Base-by-base conservation (phyloP, 176 grass and related monocot species). In the Bonia amplexicaulis region DNA sequence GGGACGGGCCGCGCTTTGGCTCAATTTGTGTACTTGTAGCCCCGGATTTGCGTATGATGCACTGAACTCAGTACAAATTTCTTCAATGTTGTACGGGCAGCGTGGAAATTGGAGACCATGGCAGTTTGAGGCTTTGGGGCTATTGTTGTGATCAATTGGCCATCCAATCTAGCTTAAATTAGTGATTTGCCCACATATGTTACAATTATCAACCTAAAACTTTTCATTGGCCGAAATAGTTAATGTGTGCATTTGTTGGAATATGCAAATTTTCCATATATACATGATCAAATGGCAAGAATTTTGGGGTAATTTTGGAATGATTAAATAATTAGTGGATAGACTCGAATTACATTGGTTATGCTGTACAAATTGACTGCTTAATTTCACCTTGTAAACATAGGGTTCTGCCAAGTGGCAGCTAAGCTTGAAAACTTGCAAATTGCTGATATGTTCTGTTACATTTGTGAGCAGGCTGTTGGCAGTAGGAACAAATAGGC, bases 401-500 rank as follows among this genome's bases (percentile, higher is more conserved):
- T 45, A 69, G 41, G 29, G 47, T 51, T 44, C 33, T 69, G n/a
- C 12, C 13, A 80, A 82, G 35, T 82, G 13, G 6, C 7, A 60
- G 12, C 48, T 58, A 68, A 74, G 10, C 52, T 74, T 46, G 41
- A 51, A 74, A 84, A 53, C 29, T 23, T 42, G n/a, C 48, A 60
- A 26, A 42, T 76, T 70, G n/a, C 75, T 80, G 54, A 82, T 16
- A 79, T 68, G 27, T 44, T 69, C 31, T 54, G 10, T 69, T 40
- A 54, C 48, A 35, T 68, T 33, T 31, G 61, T 87, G 80, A 90
- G 82, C 91, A 98, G 95, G 90, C 76, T 88, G 59, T 81, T 90
- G 87, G 66, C 87, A 6, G 23, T 84, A 3, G 78, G 89, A 78
- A 85, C 91, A 69, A 97, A 98, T 54, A 86, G 83, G 71, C 87